phyloP scores from a whole-genome alignment of 1,284 basidiomycete species.

The Porogramme epimiltina region DNA sequence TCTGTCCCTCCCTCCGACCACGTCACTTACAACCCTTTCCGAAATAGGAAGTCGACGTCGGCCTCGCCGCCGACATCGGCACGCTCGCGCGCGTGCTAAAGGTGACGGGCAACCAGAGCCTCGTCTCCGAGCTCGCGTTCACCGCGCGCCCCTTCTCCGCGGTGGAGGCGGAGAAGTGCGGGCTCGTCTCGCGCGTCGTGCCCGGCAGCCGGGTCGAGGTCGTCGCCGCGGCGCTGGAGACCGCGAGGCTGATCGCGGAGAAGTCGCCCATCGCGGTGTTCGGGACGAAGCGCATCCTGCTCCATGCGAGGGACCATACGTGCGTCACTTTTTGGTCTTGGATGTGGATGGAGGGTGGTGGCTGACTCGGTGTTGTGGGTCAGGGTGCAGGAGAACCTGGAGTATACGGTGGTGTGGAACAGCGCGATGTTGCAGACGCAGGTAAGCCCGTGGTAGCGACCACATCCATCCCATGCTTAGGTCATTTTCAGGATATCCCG shows the following conservation, averaged over 20 bases:
- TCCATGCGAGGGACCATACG: slow-evolving; percentile 79
- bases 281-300: slow-evolving; percentile 79
- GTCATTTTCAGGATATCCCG: slow-evolving; percentile 26
- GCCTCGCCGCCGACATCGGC: slow-evolving; percentile 90
- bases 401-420: slow-evolving; percentile 84
- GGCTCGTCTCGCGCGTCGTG: slow-evolving; percentile 79
- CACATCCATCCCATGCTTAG: background rate
- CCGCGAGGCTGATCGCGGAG: slow-evolving; percentile 68
- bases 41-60: slow-evolving; percentile 90
- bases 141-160: slow-evolving; percentile 77
- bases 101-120: slow-evolving; percentile 77
- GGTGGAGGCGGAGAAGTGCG: slow-evolving; percentile 71
- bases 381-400: slow-evolving; percentile 79
- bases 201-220: slow-evolving; percentile 65
- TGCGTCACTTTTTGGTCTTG: slow-evolving; percentile 34
- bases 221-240: slow-evolving; percentile 59
- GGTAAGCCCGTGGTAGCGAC: no score
- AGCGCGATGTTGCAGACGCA: slow-evolving; percentile 67
- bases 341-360: background rate
- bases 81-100: slow-evolving; percentile 87
- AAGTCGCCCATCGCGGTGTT: slow-evolving; percentile 85
- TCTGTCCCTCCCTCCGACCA: no score
- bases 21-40: no score
- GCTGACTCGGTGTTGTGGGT: background rate
- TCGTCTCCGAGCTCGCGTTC: slow-evolving; percentile 81